These are phyloP conservation scores for Amphichorda felina DNA, from an alignment of 2,329 filamentous ascomycete genomes.

Conservation along the genomic window DNA sequence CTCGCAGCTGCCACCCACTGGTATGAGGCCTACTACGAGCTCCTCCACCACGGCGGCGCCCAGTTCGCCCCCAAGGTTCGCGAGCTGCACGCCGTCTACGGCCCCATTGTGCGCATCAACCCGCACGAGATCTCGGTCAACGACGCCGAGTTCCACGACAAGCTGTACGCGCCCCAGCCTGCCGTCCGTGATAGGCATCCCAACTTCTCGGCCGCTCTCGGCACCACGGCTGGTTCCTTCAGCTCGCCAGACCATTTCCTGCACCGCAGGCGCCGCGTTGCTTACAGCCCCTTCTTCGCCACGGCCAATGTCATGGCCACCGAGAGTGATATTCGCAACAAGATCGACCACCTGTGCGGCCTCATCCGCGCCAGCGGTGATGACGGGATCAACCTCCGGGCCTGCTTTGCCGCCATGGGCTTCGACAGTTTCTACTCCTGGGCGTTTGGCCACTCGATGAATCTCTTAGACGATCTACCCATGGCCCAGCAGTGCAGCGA, in stretches of 20 bases:
- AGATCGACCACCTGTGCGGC: background rate
- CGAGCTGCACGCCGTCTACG: constrained; percentile 1
- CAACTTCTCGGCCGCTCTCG: background rate
- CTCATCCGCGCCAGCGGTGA: background rate
- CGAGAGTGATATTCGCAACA: background rate
- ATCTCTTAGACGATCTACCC: background rate
- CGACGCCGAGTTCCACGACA: constrained; percentile 1
- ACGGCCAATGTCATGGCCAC: constrained; percentile 1
- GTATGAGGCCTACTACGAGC: constrained; percentile 8
- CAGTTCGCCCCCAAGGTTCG: background rate
- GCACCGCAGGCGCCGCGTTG: constrained; percentile 4
- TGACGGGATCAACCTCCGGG: background rate
- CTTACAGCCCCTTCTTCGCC: constrained; percentile 9
- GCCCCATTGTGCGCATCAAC: constrained; percentile 4
- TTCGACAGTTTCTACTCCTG: constrained; percentile 1
- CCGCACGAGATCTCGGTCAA: constrained; percentile 3
- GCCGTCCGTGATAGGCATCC: background rate
- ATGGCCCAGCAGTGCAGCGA: background rate
- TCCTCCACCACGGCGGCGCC: constrained; percentile 1
- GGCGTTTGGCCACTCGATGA: background rate
- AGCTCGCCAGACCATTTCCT: constrained; percentile 6
- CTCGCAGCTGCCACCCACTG: constrained; percentile 3
- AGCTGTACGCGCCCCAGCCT: background rate
- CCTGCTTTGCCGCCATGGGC: background rate
- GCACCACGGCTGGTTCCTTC: background rate